Conservation (phyloP, 257 asterid genomes). For the Nicotiana attenuata region DNA sequence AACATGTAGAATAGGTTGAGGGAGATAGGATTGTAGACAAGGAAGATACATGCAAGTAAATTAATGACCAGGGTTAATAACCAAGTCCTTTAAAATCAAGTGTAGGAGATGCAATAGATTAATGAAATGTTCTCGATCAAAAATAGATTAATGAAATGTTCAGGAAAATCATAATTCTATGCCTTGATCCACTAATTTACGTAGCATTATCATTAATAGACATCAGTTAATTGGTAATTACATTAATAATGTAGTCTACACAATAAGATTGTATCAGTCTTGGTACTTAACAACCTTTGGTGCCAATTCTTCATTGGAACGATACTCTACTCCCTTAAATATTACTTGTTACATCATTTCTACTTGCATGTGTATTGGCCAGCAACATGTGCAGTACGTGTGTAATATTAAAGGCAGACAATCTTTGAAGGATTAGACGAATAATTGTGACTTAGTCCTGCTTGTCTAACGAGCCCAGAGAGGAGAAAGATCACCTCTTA, state of each 20-base stretch:
- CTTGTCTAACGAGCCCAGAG: neutral
- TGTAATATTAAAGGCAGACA: neutral
- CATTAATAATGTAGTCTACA: neutral
- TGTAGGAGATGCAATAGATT: neutral
- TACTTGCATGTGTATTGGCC: neutral
- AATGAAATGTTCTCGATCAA: neutral
- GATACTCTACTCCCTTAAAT: neutral
- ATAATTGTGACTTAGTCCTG: neutral
- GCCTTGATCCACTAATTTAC: neutral
- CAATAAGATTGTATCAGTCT: neutral
- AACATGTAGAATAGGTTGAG: neutral
- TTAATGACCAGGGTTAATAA: neutral
- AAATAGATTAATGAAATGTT: neutral
- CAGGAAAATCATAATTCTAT: neutral
- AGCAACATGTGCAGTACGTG: neutral
- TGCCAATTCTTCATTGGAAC: neutral
- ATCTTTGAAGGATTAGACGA: neutral
- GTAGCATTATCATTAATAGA: neutral
- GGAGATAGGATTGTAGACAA: neutral
- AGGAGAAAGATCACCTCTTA: neutral
- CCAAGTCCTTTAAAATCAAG: neutral
- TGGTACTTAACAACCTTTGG: conserved; percentile 3
- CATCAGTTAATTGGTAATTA: neutral
- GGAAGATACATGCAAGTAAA: neutral
- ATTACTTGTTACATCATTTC: neutral